Evolutionary conservation across 1,284 basidiomycete species (phyloP).

Genomic region (Grifola frondosa): DNA sequence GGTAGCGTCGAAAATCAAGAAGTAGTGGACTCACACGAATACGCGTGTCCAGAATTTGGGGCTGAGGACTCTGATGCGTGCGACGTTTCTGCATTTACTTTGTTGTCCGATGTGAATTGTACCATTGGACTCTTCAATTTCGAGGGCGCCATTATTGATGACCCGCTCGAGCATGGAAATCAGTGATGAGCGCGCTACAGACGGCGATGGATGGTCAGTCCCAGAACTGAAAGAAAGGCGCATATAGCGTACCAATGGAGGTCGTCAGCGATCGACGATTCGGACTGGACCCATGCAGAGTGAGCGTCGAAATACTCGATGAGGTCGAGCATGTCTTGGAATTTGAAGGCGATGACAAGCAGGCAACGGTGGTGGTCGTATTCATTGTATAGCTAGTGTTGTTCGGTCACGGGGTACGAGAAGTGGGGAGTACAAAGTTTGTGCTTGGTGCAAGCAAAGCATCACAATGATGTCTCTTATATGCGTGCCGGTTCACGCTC

Average conservation of each 20-base stretch:
- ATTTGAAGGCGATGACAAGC: conserved; percentile 13
- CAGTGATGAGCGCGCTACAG: conserved; percentile 61
- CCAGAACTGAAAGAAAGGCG: neutral
- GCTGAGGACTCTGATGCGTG: conserved; percentile 64
- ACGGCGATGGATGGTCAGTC: conserved; percentile 1
- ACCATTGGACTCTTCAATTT: conserved; percentile 60
- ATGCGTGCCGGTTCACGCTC: no score
- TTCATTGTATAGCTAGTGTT: no score
- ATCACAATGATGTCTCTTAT: no score
- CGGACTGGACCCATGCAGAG: conserved; percentile 8
- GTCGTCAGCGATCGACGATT: conserved; percentile 19
- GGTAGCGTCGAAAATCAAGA: conserved; percentile 8
- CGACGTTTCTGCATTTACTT: conserved; percentile 52
- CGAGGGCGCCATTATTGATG: conserved; percentile 59
- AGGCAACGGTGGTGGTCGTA: neutral
- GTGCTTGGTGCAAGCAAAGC: no score
- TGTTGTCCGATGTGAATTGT: conserved; percentile 56
- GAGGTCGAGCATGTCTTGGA: conserved; percentile 14
- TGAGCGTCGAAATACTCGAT: conserved; percentile 11
- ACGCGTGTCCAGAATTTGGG: conserved; percentile 82
- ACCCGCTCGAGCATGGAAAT: conserved; percentile 57
- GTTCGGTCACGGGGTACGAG: no score
- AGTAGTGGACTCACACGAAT: conserved; percentile 49
- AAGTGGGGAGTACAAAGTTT: no score
- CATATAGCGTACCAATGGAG: conserved; percentile 18